These are phyloP conservation scores for Arachis monticola DNA, from an alignment of 331 rosid genomes.

Conservation along the genomic window DNA sequence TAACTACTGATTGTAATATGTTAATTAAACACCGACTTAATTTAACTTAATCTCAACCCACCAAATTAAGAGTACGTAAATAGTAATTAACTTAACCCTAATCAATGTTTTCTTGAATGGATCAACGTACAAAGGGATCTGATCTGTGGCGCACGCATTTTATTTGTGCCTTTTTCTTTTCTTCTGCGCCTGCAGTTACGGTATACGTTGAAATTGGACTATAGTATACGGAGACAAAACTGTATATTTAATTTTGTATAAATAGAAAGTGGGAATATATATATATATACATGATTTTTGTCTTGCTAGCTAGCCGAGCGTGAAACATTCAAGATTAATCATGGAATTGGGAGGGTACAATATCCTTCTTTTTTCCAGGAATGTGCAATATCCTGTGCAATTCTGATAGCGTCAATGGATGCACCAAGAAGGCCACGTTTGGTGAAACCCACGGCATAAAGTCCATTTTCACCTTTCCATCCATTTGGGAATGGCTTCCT, in stretches of 20 bases:
- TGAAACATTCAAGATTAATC: too few species aligned
- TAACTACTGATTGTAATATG: neutral
- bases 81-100: neutral
- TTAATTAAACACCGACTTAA: neutral
- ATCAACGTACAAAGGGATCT: too few species aligned
- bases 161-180: neutral
- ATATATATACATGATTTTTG: too few species aligned
- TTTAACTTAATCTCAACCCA: neutral
- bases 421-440: constrained; percentile 84
- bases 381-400: constrained; percentile 64
- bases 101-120: neutral
- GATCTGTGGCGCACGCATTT: too few species aligned
- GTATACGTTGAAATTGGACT: too few species aligned
- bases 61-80: neutral
- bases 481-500: constrained; percentile 65
- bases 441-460: constrained; percentile 79
- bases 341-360: too few species aligned
- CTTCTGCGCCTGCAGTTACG: too few species aligned
- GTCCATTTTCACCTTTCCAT: constrained; percentile 77
- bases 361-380: constrained; percentile 21
- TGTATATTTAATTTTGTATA: too few species aligned
- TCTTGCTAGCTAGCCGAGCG: too few species aligned
- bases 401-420: constrained; percentile 70
- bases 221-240: too few species aligned
- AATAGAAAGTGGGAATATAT: too few species aligned